A percentile compares a stretch with the other conserved stretches of the same genome.
These are phyloP conservation scores for Trichoderma sp. DNA, from an alignment of 2,329 filamentous ascomycete species.

Conservation along the genomic window DNA sequence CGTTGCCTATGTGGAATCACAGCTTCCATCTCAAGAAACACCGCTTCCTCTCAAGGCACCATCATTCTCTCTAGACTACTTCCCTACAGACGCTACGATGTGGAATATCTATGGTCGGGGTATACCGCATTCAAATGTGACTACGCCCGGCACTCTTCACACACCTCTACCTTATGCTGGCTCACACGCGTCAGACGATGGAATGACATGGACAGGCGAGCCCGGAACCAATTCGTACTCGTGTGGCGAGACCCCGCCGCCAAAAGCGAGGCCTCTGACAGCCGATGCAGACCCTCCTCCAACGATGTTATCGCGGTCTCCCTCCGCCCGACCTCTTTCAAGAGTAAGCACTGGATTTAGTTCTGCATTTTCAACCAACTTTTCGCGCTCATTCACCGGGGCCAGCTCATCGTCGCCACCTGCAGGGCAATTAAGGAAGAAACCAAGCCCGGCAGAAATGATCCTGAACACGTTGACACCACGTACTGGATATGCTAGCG, in stretches of 20 bases:
- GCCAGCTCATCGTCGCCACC: conserved; percentile 48
- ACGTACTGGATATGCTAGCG: conserved; percentile 50
- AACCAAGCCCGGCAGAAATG: conserved; percentile 63
- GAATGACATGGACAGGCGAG: conserved; percentile 52
- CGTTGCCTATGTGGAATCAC: conserved; percentile 59
- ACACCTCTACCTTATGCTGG: conserved; percentile 58
- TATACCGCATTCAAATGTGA: conserved; percentile 55
- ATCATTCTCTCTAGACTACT: conserved; percentile 67
- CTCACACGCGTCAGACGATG: conserved; percentile 59
- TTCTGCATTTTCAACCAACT: conserved; percentile 57
- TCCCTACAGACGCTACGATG: conserved; percentile 58
- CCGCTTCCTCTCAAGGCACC: conserved; percentile 66
- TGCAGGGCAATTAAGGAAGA: conserved; percentile 48
- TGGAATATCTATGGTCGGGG: conserved; percentile 57
- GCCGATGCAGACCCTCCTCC: conserved; percentile 51
- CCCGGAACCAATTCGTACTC: conserved; percentile 60
- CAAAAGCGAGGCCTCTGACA: conserved; percentile 49
- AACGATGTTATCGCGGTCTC: conserved; percentile 58
- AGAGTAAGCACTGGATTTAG: conserved; percentile 58
- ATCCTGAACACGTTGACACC: conserved; percentile 58
- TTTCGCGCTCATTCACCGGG: conserved; percentile 50
- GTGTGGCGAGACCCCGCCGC: conserved; percentile 62
- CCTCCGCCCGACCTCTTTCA: conserved; percentile 56
- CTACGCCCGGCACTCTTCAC: conserved; percentile 59
- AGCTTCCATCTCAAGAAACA: conserved; percentile 60